Conservation (phyloP, 2,329 filamentous ascomycete genomes). For the Mollisiaceae sp. region DNA sequence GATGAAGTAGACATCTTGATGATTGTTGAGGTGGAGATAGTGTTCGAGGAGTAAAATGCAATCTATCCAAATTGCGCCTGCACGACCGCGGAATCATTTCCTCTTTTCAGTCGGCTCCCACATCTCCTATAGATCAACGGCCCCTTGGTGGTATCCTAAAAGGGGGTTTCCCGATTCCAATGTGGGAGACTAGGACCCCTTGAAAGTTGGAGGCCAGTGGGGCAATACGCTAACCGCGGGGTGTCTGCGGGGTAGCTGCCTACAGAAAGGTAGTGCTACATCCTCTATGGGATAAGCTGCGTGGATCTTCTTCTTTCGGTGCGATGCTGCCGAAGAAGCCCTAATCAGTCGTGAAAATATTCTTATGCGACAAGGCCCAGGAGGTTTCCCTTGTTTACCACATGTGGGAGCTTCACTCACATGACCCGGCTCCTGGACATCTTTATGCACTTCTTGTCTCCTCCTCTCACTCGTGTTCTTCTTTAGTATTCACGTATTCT, state of each 20-base stretch:
- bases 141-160: not conserved
- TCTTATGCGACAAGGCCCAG: not conserved
- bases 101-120: not conserved
- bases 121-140: not conserved
- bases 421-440: not conserved
- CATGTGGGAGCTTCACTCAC: constrained; percentile 4
- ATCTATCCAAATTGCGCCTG: not conserved
- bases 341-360: not conserved
- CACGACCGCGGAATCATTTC: not conserved
- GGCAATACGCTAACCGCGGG: constrained; percentile 6
- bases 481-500: not conserved
- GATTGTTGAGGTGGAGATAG: not conserved
- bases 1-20: constrained; percentile 5
- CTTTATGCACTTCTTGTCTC: not conserved
- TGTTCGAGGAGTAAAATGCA: not conserved
- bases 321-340: constrained; percentile 2
- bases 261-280: not conserved
- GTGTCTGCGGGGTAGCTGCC: constrained; percentile 5
- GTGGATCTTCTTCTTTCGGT: not conserved
- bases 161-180: constrained; percentile 1
- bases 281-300: not conserved
- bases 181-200: not conserved
- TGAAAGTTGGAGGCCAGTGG: not conserved
- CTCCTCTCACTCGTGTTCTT: not conserved
- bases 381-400: not conserved